A percentile compares a stretch with the other conserved stretches of the same genome.
Evolutionary conservation across 768 basidiomycete genomes (phyloP).

Genomic region (Russula ochroleuca): DNA sequence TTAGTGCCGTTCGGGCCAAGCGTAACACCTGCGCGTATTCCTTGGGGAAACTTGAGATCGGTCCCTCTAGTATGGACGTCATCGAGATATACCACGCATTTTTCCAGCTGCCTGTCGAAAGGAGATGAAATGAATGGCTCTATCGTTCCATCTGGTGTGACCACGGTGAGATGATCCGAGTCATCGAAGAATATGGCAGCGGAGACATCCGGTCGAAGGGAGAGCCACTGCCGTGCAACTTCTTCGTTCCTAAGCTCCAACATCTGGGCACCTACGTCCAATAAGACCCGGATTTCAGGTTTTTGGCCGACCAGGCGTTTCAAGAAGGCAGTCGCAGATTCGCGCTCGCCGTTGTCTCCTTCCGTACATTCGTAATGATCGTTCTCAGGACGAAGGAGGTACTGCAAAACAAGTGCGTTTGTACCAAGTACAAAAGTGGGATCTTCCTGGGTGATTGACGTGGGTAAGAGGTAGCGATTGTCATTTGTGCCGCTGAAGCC

Average conservation of each 20-base stretch:
- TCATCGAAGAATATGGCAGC: too few species aligned
- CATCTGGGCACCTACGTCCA: slow-evolving; percentile 58
- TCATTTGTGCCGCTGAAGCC: too few species aligned
- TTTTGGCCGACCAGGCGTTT: slow-evolving; percentile 34
- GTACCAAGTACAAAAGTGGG: slow-evolving; percentile 41
- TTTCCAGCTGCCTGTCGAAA: too few species aligned
- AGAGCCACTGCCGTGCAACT: slow-evolving; percentile 43
- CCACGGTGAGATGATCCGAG: too few species aligned
- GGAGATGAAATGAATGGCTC: too few species aligned
- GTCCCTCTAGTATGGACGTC: slow-evolving; percentile 53
- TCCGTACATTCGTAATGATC: slow-evolving; percentile 33
- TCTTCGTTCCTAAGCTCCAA: slow-evolving; percentile 45
- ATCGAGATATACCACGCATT: slow-evolving; percentile 49
- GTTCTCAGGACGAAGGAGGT: slow-evolving; percentile 42
- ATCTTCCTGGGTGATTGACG: slow-evolving; percentile 38
- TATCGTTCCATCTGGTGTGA: too few species aligned
- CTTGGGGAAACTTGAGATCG: slow-evolving; percentile 45
- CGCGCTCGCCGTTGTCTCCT: too few species aligned
- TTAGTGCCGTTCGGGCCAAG: slow-evolving; percentile 50
- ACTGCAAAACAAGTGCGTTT: slow-evolving; percentile 44
- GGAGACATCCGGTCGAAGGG: too few species aligned
- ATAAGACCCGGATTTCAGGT: slow-evolving; percentile 42
- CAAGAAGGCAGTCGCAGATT: slow-evolving; percentile 33
- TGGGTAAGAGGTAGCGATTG: slow-evolving; percentile 37
- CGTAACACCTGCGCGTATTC: slow-evolving; percentile 45